A percentile compares a stretch with the other conserved stretches of the same genome.
These are phyloP conservation scores for Penicillium pancosmium DNA, from an alignment of 495 filamentous ascomycete species.

Conservation along the genomic window DNA sequence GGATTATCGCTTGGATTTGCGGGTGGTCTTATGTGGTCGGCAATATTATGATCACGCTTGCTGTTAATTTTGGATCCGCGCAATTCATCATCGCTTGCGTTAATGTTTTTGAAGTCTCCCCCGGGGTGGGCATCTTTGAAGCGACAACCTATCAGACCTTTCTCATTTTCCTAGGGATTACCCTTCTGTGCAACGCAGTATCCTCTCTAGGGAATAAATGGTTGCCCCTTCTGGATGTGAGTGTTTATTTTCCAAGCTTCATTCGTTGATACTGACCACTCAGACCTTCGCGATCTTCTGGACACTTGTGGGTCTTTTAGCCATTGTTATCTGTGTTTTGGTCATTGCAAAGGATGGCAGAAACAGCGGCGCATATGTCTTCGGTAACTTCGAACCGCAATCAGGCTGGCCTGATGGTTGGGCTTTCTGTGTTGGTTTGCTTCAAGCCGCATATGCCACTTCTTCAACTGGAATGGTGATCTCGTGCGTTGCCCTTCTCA, in stretches of 20 bases:
- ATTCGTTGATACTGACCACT: conserved; percentile 30
- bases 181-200: conserved; percentile 38
- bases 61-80: conserved; percentile 35
- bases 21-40: conserved; percentile 71
- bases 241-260: conserved; percentile 34
- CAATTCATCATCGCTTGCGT: conserved; percentile 28
- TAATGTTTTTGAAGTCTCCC: conserved; percentile 39
- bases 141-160: conserved; percentile 46
- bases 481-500: conserved; percentile 18
- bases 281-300: conserved; percentile 65
- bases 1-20: conserved; percentile 62
- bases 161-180: conserved; percentile 59
- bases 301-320: conserved; percentile 55
- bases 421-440: conserved; percentile 57
- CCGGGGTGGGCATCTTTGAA: conserved; percentile 32
- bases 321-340: conserved; percentile 57
- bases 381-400: conserved; percentile 53
- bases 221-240: conserved; percentile 47
- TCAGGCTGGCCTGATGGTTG: conserved; percentile 62
- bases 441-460: conserved; percentile 56
- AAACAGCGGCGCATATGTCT: conserved; percentile 55
- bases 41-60: conserved; percentile 55
- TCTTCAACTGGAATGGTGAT: conserved; percentile 53
- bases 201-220: conserved; percentile 26
- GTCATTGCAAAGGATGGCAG: conserved; percentile 49